These are phyloP conservation scores for Monotropa hypopitys DNA, from an alignment of 179 eudicot genomes.

Conservation along the genomic window DNA sequence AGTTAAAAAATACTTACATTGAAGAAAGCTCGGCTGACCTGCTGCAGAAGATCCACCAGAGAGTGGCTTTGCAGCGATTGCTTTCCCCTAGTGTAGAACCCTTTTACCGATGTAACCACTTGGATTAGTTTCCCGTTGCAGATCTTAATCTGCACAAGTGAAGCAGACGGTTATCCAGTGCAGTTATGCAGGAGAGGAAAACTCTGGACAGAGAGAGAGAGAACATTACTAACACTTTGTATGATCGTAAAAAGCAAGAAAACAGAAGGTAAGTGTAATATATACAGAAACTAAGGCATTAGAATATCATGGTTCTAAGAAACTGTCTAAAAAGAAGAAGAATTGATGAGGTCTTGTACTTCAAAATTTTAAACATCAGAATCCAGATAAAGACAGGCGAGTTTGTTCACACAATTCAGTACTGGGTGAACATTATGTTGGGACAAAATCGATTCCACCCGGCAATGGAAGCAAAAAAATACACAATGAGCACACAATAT, in stretches of 20 bases:
- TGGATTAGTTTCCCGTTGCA: constrained; percentile 89
- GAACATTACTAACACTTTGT: too few species aligned
- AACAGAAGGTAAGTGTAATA: too few species aligned
- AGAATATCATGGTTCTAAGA: neutral
- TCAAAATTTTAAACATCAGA: neutral
- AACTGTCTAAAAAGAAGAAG: neutral
- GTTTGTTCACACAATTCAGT: too few species aligned
- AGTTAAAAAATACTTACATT: constrained; percentile 38
- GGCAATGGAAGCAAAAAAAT: too few species aligned
- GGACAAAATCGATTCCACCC: too few species aligned
- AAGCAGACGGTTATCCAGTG: constrained; percentile 11
- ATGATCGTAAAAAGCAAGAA: too few species aligned
- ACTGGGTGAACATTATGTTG: neutral
- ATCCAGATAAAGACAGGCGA: neutral
- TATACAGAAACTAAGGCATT: neutral
- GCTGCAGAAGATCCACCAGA: constrained; percentile 92
- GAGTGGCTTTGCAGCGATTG: constrained; percentile 67
- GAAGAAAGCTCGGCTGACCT: constrained; percentile 91
- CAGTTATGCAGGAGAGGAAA: neutral
- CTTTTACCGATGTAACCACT: constrained; percentile 70
- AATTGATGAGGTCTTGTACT: neutral
- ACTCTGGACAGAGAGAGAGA: neutral
- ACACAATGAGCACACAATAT: too few species aligned
- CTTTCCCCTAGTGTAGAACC: constrained; percentile 83
- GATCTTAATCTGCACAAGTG: constrained; percentile 62